Percentiles rank a stretch among this genome's conserved stretches.
Conservation (phyloP, 2,329 filamentous ascomycete species). For the Microsporum audouinii region DNA sequence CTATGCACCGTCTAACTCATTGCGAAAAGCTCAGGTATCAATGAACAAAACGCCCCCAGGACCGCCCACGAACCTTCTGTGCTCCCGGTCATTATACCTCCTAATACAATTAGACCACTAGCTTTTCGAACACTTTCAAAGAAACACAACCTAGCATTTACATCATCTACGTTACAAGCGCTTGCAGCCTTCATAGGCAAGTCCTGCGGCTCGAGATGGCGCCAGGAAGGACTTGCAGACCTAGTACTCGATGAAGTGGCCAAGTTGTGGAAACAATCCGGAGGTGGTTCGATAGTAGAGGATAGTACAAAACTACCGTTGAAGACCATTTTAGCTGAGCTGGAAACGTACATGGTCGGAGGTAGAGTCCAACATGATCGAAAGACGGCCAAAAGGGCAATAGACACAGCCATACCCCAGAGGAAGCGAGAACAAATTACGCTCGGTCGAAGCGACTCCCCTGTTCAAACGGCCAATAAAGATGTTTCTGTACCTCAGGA, state of each 20-base stretch:
- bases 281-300: conserved; percentile 83
- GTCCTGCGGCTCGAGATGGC: conserved; percentile 91
- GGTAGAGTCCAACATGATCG: conserved; percentile 40
- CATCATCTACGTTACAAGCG: conserved; percentile 71
- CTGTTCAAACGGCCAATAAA: background rate
- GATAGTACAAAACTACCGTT: conserved; percentile 54
- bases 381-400: conserved; percentile 36
- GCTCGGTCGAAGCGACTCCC: background rate
- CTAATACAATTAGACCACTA: conserved; percentile 72
- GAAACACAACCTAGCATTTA: conserved; percentile 89
- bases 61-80: conserved; percentile 49
- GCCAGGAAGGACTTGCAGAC: conserved; percentile 87
- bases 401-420: conserved; percentile 50
- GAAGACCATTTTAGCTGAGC: conserved; percentile 66
- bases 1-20: background rate
- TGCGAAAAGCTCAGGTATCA: background rate
- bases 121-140: conserved; percentile 96
- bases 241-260: conserved; percentile 85
- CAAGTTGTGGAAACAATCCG: conserved; percentile 79
- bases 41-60: conserved; percentile 23
- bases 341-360: conserved; percentile 84
- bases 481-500: background rate
- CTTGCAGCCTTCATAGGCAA: conserved; percentile 83
- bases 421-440: conserved; percentile 24
- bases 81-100: conserved; percentile 78